Evolutionary conservation across 2,329 filamentous ascomycete genomes (phyloP), one percentile per base, ranked within the genome.

Genomic region (Colletotrichum sp.): DNA sequence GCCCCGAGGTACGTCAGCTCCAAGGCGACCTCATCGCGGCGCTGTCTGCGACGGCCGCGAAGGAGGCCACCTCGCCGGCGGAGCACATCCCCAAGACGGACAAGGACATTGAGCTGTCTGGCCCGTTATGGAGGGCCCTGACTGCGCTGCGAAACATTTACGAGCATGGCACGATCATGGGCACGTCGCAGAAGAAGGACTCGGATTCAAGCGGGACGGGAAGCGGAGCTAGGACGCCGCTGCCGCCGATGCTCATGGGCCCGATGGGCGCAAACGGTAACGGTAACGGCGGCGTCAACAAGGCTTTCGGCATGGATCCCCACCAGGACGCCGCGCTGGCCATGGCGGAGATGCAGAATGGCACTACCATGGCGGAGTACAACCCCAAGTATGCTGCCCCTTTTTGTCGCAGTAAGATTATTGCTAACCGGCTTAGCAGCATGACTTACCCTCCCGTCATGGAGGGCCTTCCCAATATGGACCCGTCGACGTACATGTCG

Each of bases 281-380:
- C 36, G 65, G 71, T 2, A 74, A 73, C 59, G 71, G 64, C 36
- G 49, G 44, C 10, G 63, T 28, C 32, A 49, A 62, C 12, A 68
- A 72, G 69, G 28, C 69, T 21, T 78, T 82, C 12, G 81, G 81
- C 12, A 82, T 87, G 21, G 89, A 92, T 77, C 87, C 90, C 12
- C 90, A 92, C 65, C 90, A 92, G 76, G 90, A 92, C 79, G 92
- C 92, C 0, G 92, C 92, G 2, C 82, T 93, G 55, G 90, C 91
- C 64, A 93, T 93, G 91, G 89, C 92, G 3, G 91, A 92, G 81
- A 88, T 93, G 86, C 92, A 93, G 81, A 91, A 91, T 80, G 90
- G 90, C 12, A 87, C 85, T 36, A 83, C 84, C 0, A 80, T 90
- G 15, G 83, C 71, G 9, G 75, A 76, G 24, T 76, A 76, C 24